Evolutionary conservation across 495 filamentous ascomycete species (phyloP), one percentile per base, ranked within the genome.

Genomic region (Ascodesmis nigricans): DNA sequence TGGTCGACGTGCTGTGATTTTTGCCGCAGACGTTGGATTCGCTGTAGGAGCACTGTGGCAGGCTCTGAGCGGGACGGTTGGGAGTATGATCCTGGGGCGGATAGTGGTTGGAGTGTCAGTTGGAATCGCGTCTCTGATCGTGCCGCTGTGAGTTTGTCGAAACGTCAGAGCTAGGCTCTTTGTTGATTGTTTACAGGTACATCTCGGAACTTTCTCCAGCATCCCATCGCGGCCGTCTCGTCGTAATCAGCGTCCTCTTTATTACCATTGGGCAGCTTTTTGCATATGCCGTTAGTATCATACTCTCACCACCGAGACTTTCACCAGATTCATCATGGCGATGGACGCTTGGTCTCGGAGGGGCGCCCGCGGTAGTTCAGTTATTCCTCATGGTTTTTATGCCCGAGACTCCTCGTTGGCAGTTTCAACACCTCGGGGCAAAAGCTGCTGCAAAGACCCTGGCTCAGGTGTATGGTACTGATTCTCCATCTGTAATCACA

Each of bases 321-420:
- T 59, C 62, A n/a, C 58, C 63, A 36, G 48, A 55, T 23, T 67
- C 65, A 9, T 53, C 54, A 14, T 93, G 83, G 83, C 59, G 82
- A 36, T 90, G 75, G 71, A 78, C 90, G 63, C 79, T 93, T 1
- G 83, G 83, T 0, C 55, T 93, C 6, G 83, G 83, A 2, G 78
- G 75, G 17, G 34, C 72, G 31, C 83, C 83, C 0, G 82, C 81
- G 4, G 56, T 67, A 2, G 36, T 79, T 5, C 82, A 91, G 51
- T 64, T 67, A 22, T 44, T 60, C 0, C 52, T 81, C 15, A 55
- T 91, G 38, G 35, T 66, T 2, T 49, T 66, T 25, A 66, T 91
- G 62, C 80, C 82, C 0, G 83, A 93, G 53, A 82, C 74, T 4
- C 83, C 83, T 22, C 62, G 83, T 15, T 91, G 79, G 79, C 61